Conservation (phyloP, 1,139 yeast genomes). For the Sugiyamaella grinbergsii region DNA sequence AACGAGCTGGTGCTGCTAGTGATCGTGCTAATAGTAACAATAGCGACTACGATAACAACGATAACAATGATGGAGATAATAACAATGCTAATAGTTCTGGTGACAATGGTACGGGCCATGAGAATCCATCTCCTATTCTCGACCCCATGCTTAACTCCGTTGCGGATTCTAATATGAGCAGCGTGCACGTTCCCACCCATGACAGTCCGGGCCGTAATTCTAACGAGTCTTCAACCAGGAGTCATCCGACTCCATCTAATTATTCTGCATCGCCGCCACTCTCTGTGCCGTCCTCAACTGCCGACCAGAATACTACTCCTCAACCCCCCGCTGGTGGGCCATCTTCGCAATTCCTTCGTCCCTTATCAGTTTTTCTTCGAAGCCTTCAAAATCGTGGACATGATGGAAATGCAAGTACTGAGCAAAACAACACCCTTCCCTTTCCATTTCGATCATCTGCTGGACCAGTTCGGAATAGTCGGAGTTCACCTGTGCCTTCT, state of each 20-base stretch:
- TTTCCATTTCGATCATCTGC: not conserved
- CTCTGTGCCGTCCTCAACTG: not conserved
- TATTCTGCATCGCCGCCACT: not conserved
- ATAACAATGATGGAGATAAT: constrained; percentile 8
- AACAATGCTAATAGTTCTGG: constrained; percentile 7
- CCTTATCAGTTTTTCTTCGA: constrained; percentile 14
- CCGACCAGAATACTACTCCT: not conserved
- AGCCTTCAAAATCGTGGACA: constrained; percentile 12
- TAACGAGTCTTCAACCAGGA: no score
- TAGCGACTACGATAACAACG: constrained; percentile 10
- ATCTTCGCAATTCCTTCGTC: constrained; percentile 14
- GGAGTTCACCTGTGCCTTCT: not conserved
- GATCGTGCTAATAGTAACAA: constrained; percentile 1
- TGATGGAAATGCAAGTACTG: not conserved
- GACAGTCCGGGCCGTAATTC: no score
- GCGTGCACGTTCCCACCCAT: no score
- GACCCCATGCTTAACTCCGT: not conserved
- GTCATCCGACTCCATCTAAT: constrained; percentile 5
- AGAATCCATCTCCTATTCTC: not conserved
- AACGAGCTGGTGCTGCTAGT: not conserved
- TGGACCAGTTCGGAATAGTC: constrained; percentile 1
- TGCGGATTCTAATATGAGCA: no score
- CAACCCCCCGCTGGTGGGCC: constrained; percentile 1
- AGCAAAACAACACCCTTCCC: not conserved
- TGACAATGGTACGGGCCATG: not conserved